Base-by-base conservation (phyloP, 2,329 filamentous ascomycete species). In the Hirsutella minnesotensis region DNA sequence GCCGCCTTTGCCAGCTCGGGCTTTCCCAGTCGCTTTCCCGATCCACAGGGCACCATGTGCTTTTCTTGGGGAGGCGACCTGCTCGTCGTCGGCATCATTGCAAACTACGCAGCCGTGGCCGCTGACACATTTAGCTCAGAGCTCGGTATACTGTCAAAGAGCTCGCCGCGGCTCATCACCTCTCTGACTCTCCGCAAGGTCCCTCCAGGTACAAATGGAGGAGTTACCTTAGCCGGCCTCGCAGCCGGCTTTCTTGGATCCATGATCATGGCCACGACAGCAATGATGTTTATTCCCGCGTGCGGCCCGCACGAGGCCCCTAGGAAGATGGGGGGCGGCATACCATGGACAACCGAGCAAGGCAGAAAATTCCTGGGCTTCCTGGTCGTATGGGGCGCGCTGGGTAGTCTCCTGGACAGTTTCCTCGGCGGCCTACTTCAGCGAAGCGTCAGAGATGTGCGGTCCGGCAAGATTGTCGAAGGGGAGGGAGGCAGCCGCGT, bases 71-170 rank as follows among this genome's bases (percentile, higher is more conserved):
- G 67, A 39, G 79, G 79, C 30, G 79, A 82, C 53, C 59, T 83
- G 5, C 66, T 82, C 4, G 66, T 81, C 10, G 56, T 83, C 18
- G 80, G 80, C 12, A 80, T 83, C 50, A 75, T 84, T 50, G 77
- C 79, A 35, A 90, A 95, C 65, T 98, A 98, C 56, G 90, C 88
- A 21, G 86, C 86, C 39, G 88, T 94, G 9, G 80, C 87, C 18
- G 86, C 90, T 40, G 92, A 98, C 61, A 98, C 92, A 0, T 92
- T 95, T 60, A 89, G 85, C 44, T 95, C 88, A 10, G 92, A 98
- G 66, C 79, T 98, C 18, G 92, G 92, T 13, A 98, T 98, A 44
- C 71, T 98, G 12, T 83, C 89, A 7, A 77, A 72, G 46, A 73
- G 73, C 20, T 68, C 77, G 37, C 92, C 92, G 9, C 79, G 89